phyloP scores from a whole-genome alignment of 495 filamentous ascomycete genomes.

The Margaritispora aquatica region DNA sequence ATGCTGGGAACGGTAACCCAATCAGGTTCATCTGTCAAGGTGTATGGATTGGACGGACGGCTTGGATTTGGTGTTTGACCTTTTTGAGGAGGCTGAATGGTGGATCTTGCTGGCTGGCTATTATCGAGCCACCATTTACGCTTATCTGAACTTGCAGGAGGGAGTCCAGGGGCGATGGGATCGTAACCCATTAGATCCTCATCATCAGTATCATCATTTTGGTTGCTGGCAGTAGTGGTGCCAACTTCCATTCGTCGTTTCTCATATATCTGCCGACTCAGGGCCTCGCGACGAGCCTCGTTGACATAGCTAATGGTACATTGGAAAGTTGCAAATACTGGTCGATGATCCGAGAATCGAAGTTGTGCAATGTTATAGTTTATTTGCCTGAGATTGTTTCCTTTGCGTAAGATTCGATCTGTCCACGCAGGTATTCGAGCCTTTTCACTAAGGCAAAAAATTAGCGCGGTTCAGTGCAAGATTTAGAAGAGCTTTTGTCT shows the following conservation, averaged over 20 bases:
- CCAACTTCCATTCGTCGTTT: constrained; percentile 56
- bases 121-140: constrained; percentile 95
- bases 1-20: constrained; percentile 63
- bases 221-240: constrained; percentile 31
- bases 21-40: constrained; percentile 58
- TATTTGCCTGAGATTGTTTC: constrained; percentile 71
- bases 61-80: constrained; percentile 60
- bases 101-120: constrained; percentile 69
- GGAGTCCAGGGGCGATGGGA: constrained; percentile 71
- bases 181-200: constrained; percentile 70
- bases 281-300: constrained; percentile 59
- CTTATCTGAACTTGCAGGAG: constrained; percentile 82
- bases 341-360: constrained; percentile 87
- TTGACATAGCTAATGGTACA: constrained; percentile 76
- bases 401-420: constrained; percentile 85
- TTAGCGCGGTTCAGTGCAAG: constrained; percentile 31
- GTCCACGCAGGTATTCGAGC: constrained; percentile 94
- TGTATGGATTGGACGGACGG: constrained; percentile 78
- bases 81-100: constrained; percentile 54
- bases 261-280: constrained; percentile 67
- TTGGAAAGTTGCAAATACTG: constrained; percentile 83
- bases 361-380: constrained; percentile 74
- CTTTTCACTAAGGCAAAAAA: constrained; percentile 54
- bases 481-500: constrained; percentile 34
- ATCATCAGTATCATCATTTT: constrained; percentile 56